These are phyloP conservation scores for Erysimum cheiranthoides DNA, from an alignment of 345 rosid genomes.

Conservation along the genomic window DNA sequence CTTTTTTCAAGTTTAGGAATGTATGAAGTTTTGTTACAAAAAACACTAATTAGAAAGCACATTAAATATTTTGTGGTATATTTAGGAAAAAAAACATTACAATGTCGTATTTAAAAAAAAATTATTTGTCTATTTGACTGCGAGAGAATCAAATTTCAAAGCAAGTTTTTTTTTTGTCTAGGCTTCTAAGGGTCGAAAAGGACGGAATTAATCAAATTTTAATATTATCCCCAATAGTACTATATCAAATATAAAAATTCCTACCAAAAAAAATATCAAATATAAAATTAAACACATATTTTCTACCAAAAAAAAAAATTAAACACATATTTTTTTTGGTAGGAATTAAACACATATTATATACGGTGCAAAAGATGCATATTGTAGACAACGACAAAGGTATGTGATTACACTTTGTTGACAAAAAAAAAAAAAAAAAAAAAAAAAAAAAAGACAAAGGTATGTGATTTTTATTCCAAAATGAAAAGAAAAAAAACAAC, in stretches of 20 bases:
- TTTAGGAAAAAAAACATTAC: not conserved
- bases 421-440: too few relatives aligned
- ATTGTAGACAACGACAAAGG: slow-evolving; percentile 1
- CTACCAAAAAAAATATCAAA: too few relatives aligned
- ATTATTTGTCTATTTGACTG: slow-evolving; percentile 1
- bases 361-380: slow-evolving; percentile 16
- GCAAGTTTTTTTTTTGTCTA: not conserved
- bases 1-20: not conserved
- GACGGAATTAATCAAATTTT: slow-evolving; percentile 11
- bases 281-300: slow-evolving; percentile 1
- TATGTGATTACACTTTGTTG: too few relatives aligned
- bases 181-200: slow-evolving; percentile 12
- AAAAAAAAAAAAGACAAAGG: too few relatives aligned
- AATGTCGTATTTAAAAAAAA: not conserved
- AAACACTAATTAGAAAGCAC: not conserved
- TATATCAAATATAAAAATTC: slow-evolving; percentile 20
- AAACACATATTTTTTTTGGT: too few relatives aligned
- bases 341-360: too few relatives aligned
- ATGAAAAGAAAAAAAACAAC: not conserved
- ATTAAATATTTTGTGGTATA: not conserved
- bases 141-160: slow-evolving; percentile 25
- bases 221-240: slow-evolving; percentile 6
- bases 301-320: too few relatives aligned
- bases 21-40: not conserved
- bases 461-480: slow-evolving; percentile 28